These are phyloP conservation scores for Wallacemonas collosoma DNA, from an alignment of 208 protist genomes.

Conservation along the genomic window DNA sequence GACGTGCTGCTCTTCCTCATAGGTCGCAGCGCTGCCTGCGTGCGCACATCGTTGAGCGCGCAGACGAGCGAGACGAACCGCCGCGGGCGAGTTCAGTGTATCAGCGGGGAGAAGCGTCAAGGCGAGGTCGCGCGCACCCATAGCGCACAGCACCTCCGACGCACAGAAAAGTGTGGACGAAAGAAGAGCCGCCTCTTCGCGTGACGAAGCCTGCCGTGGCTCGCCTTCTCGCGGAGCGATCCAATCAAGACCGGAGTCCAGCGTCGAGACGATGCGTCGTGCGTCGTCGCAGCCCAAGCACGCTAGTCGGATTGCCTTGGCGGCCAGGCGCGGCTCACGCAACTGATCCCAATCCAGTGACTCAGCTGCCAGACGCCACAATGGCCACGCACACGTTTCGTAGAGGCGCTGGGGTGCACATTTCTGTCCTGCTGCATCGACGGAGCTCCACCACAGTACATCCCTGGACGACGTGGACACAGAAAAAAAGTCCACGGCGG, in stretches of 20 bases:
- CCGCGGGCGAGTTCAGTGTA: slow-evolving; percentile 10
- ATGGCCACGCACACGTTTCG: slow-evolving; percentile 17
- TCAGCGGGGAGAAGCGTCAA: slow-evolving; percentile 23
- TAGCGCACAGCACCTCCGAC: slow-evolving; percentile 25
- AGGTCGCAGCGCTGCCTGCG: background rate
- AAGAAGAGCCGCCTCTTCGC: slow-evolving; percentile 5
- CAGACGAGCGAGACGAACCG: slow-evolving; percentile 20
- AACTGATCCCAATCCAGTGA: slow-evolving; percentile 15
- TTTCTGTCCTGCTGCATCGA: background rate
- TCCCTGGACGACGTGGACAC: slow-evolving; percentile 8
- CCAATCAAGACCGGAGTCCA: slow-evolving; percentile 14
- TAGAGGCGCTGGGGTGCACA: slow-evolving; percentile 26
- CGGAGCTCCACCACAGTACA: slow-evolving; percentile 36
- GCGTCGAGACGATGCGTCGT: slow-evolving; percentile 3
- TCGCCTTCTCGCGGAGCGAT: background rate
- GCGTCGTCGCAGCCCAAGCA: slow-evolving; percentile 23
- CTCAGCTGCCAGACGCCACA: slow-evolving; percentile 29
- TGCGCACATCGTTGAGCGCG: background rate
- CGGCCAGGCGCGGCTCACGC: background rate
- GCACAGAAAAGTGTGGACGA: slow-evolving; percentile 23
- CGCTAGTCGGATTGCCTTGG: slow-evolving; percentile 19
- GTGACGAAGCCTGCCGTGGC: background rate
- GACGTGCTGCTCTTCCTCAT: background rate
- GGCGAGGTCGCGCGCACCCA: slow-evolving; percentile 23
- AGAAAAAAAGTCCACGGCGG: slow-evolving; percentile 26